phyloP scores from a whole-genome alignment of 23 red algal species.

The Gracilaria vermiculophylla region DNA sequence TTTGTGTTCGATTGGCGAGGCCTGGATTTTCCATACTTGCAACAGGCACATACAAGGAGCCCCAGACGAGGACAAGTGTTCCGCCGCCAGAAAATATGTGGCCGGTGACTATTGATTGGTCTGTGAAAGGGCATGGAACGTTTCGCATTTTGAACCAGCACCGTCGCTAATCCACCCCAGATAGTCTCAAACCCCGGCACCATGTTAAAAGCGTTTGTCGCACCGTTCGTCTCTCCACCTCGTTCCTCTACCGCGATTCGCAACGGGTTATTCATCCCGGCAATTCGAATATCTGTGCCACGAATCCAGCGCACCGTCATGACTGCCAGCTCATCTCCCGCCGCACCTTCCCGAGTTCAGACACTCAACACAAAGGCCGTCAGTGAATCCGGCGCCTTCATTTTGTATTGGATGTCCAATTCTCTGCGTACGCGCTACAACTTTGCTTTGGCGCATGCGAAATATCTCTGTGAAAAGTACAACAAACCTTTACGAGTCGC shows the following conservation, averaged over 20 bases:
- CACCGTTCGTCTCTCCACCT: neutral
- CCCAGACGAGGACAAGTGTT: neutral
- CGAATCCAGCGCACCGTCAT: neutral
- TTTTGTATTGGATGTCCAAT: conserved; percentile 93
- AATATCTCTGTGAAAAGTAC: conserved; percentile 54
- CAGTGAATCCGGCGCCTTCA: conserved; percentile 30
- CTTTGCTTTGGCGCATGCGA: conserved; percentile 78
- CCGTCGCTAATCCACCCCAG: neutral
- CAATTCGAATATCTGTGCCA: neutral
- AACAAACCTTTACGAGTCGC: conserved; percentile 64
- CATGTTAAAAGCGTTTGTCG: neutral
- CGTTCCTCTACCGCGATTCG: neutral
- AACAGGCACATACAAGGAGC: neutral
- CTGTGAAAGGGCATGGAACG: too few relatives aligned
- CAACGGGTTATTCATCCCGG: neutral
- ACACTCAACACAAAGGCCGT: neutral
- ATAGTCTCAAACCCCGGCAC: neutral
- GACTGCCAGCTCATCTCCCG: neutral
- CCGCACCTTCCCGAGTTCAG: neutral
- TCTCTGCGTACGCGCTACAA: conserved; percentile 66
- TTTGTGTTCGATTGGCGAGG: too few relatives aligned
- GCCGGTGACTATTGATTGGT: neutral
- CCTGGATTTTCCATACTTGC: too few relatives aligned
- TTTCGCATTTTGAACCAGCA: neutral
- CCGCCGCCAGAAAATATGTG: neutral